Conservation (phyloP, 164 flowering plant genomes). For the Piper betle region DNA sequence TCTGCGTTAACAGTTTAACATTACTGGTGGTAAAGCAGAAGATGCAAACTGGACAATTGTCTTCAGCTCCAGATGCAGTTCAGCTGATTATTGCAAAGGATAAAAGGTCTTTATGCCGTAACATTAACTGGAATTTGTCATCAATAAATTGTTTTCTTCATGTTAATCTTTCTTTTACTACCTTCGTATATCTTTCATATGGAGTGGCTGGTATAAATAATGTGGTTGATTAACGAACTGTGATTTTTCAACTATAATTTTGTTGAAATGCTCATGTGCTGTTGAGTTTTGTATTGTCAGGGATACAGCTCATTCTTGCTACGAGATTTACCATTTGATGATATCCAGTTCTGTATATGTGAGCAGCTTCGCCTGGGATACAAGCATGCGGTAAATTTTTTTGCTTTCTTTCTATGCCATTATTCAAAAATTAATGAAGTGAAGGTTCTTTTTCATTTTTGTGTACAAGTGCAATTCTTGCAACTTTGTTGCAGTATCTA, state of each 20-base stretch:
- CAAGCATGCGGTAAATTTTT: slow-evolving; percentile 57
- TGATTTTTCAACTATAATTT: too few species aligned
- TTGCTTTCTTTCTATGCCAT: too few species aligned
- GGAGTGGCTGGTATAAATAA: too few species aligned
- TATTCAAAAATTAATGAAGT: too few species aligned
- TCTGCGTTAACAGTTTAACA: neutral
- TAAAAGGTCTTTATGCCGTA: slow-evolving; percentile 88
- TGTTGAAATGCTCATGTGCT: too few species aligned
- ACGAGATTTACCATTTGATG: slow-evolving; percentile 97
- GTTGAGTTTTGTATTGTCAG: slow-evolving; percentile 12
- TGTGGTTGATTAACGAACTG: too few species aligned
- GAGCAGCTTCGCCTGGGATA: slow-evolving; percentile 95
- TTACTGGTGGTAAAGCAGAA: slow-evolving; percentile 82
- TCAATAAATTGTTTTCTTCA: too few species aligned
- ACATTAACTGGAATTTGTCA: neutral
- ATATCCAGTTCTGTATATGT: slow-evolving; percentile 90
- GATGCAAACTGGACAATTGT: slow-evolving; percentile 85
- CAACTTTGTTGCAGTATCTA: too few species aligned
- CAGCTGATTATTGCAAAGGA: slow-evolving; percentile 63
- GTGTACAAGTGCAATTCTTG: too few species aligned
- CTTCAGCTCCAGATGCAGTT: slow-evolving; percentile 75
- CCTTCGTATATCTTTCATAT: too few species aligned
- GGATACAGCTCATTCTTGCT: slow-evolving; percentile 89
- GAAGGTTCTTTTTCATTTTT: too few species aligned
- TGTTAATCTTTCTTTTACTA: too few species aligned